Evolutionary conservation across 257 asterid genomes (phyloP), one percentile per base, ranked within the genome.

Genomic region (Vinca minor): DNA sequence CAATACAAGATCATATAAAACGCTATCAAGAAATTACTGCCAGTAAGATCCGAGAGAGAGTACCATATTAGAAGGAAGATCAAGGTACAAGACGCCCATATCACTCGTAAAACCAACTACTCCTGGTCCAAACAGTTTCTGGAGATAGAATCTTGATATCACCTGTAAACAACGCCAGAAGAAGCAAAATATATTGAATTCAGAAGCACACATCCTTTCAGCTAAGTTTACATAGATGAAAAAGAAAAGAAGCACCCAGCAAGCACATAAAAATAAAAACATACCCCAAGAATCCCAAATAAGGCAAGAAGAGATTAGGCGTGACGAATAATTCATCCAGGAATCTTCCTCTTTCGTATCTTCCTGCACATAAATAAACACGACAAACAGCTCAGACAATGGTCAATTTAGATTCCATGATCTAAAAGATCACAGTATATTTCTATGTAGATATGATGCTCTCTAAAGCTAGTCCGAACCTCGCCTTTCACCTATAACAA

Each of bases 21-120:
- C n/a, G n/a, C n/a, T n/a, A n/a, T n/a, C n/a, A n/a, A 2, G 4
- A 1, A 12, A 44, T n/a, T n/a, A n/a, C n/a, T n/a, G n/a, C n/a
- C n/a, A 0, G 15, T 8, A 17, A 3, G 17, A 13, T 3, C 0
- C 20, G 36, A 36, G 32, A 28, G n/a, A n/a, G 29, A 46, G 13
- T 12, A 93, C 99, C 97, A 93, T 84, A 61, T 93, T 93, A 8
- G 94, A 76, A 67, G 96, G 92, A 77, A 93, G 96, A 73, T 93
- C 97, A 25, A 69, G 88, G 79, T 89, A 87, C 88, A 89, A 85
- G 72, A 82, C 87, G 77, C 78, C 82, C 36, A 58, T 72, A 57
- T 89, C 90, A 76, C 86, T 83, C 21, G 95, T 89, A 65, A 95
- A 95, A 58, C 87, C 94, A 69, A 87, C 65, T 61, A 71, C 76